Evolutionary conservation across 768 basidiomycete genomes (phyloP).

Genomic region (Suillus paluster): DNA sequence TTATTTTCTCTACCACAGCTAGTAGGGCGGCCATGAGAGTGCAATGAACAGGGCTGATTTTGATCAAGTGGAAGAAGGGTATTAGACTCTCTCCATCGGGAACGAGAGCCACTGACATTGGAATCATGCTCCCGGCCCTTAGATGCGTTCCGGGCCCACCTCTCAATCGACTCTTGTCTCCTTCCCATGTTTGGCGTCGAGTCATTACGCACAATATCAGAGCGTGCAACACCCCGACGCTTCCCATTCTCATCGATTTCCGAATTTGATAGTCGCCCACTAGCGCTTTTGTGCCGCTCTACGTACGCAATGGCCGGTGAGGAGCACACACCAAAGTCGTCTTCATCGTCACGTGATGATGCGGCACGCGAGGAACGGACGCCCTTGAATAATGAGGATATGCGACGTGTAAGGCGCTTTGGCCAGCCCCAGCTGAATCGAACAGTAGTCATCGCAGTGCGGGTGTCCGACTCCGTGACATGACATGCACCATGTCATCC

Average conservation of each 20-base stretch:
- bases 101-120: conserved; percentile 33
- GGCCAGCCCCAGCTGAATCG: conserved; percentile 66
- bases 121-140: conserved; percentile 9
- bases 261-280: conserved; percentile 17
- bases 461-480: conserved; percentile 81
- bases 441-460: conserved; percentile 69
- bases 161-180: conserved; percentile 37
- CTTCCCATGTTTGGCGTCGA: conserved; percentile 24
- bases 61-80: conserved; percentile 18
- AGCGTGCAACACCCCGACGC: conserved; percentile 24
- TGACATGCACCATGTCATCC: conserved; percentile 51
- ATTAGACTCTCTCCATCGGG: conserved; percentile 22
- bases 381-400: conserved; percentile 56
- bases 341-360: conserved; percentile 18
- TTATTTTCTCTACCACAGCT: conserved; percentile 27
- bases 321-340: conserved; percentile 36
- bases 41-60: conserved; percentile 25
- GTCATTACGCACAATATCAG: conserved; percentile 25
- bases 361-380: conserved; percentile 36
- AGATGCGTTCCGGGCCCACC: conserved; percentile 35
- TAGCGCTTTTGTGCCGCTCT: conserved; percentile 31
- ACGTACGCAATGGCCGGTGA: conserved; percentile 31
- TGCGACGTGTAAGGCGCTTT: conserved; percentile 44
- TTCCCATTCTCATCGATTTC: conserved; percentile 38
- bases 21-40: conserved; percentile 31